Evolutionary conservation across 257 asterid genomes (phyloP).

Genomic region (Solanum chmielewskii): DNA sequence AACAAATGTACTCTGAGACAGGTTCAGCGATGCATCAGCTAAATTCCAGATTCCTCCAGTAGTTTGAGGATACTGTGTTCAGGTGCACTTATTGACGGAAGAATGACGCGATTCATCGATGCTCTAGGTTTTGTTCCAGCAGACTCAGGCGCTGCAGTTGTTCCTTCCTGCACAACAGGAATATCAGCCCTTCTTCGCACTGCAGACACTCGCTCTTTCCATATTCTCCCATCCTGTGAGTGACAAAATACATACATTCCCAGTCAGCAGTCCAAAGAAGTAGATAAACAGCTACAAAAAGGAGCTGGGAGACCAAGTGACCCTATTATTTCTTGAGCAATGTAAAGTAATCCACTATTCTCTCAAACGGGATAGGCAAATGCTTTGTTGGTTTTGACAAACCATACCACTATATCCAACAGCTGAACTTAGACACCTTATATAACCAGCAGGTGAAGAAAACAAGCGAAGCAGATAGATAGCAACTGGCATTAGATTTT

Average conservation of each 20-base stretch:
- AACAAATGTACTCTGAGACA: not conserved
- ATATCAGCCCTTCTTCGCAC: conserved; percentile 37
- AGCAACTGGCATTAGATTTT: not conserved
- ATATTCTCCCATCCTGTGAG: conserved; percentile 83
- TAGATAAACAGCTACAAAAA: not conserved
- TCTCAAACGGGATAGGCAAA: not conserved
- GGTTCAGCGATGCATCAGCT: not conserved
- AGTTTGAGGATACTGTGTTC: conserved; percentile 30
- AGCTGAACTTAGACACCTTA: not conserved
- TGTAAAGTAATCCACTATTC: not conserved
- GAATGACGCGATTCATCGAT: conserved; percentile 33
- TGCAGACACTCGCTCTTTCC: conserved; percentile 84
- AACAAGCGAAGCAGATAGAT: not conserved
- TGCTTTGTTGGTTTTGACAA: not conserved
- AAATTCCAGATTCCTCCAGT: conserved; percentile 36
- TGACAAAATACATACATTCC: not conserved
- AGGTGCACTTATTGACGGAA: conserved; percentile 40
- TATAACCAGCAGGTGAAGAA: not conserved
- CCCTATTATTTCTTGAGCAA: not conserved
- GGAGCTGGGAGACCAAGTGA: not conserved
- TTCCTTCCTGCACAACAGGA: conserved; percentile 37
- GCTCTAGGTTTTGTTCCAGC: conserved; percentile 30
- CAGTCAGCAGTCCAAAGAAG: not conserved
- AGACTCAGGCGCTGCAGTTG: conserved; percentile 19
- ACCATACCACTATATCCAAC: not conserved